These are phyloP conservation scores for Amesomyces nigricolor DNA, from an alignment of 2,329 filamentous ascomycete species.

Conservation along the genomic window DNA sequence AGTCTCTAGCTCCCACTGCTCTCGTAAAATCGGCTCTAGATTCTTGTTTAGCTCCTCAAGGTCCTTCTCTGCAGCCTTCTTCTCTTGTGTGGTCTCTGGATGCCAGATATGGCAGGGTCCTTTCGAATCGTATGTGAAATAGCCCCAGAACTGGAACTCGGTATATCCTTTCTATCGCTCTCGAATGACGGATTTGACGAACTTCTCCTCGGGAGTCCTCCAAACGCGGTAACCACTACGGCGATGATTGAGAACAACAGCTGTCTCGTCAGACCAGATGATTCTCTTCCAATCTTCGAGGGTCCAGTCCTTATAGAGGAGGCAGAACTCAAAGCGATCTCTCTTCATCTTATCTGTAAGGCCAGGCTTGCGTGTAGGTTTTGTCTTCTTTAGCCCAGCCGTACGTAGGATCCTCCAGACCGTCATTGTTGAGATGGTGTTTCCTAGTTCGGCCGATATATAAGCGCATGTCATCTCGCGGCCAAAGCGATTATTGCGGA, in stretches of 20 bases:
- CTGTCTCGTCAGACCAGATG: constrained; percentile 1
- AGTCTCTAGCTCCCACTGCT: neutral
- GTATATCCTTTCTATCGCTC: constrained; percentile 9
- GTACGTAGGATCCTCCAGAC: no score
- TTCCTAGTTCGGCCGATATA: neutral
- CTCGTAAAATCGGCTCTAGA: neutral
- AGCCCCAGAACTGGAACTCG: constrained; percentile 7
- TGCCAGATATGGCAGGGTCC: neutral
- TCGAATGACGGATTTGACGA: neutral
- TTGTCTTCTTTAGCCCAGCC: no score
- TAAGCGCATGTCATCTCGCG: constrained; percentile 4
- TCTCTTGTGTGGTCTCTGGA: constrained; percentile 3
- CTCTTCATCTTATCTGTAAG: neutral
- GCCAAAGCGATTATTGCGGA: neutral
- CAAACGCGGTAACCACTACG: neutral
- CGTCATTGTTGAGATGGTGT: no score
- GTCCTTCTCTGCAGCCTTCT: neutral
- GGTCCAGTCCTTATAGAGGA: constrained; percentile 3
- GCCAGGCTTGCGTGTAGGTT: no score
- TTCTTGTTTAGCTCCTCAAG: neutral
- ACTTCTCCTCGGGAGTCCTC: constrained; percentile 4
- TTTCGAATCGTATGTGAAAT: neutral
- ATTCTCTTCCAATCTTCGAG: constrained; percentile 10
- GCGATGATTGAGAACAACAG: neutral
- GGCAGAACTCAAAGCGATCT: constrained; percentile 1